phyloP scores from a whole-genome alignment of 495 filamentous ascomycete species.

The Parathielavia hyrcaniae region DNA sequence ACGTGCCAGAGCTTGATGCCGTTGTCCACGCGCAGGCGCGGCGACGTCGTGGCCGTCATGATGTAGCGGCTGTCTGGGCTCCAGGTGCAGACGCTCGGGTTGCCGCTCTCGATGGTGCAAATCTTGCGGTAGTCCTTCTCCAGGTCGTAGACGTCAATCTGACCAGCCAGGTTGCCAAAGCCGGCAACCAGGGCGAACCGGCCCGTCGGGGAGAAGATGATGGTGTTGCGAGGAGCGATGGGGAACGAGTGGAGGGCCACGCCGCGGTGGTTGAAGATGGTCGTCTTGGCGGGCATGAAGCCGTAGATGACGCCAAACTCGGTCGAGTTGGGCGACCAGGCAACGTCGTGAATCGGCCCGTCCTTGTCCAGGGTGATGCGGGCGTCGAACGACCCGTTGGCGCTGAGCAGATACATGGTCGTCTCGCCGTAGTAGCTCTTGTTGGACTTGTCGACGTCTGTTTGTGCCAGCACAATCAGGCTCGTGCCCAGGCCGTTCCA shows the following conservation, averaged over 20 bases:
- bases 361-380: conserved; percentile 92
- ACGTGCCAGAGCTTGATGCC: conserved; percentile 94
- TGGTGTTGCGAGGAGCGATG: conserved; percentile 84
- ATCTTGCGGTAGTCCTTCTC: conserved; percentile 87
- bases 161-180: conserved; percentile 93
- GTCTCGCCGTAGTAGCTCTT: conserved; percentile 99
- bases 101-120: conserved; percentile 89
- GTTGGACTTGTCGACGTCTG: conserved; percentile 93
- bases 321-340: conserved; percentile 95
- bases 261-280: conserved; percentile 86
- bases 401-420: conserved; percentile 89
- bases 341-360: conserved; percentile 94
- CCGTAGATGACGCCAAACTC: conserved; percentile 97
- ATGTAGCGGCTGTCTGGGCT: conserved; percentile 92
- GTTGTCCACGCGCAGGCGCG: conserved; percentile 91
- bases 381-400: conserved; percentile 86
- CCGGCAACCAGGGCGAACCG: conserved; percentile 90
- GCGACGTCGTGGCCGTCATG: conserved; percentile 92
- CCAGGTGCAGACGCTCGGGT: conserved; percentile 92
- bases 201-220: conserved; percentile 88
- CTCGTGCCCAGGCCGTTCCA: conserved; percentile 90
- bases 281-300: conserved; percentile 96
- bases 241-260: conserved; percentile 75
- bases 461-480: conserved; percentile 92
- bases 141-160: conserved; percentile 96